Conservation (phyloP, 1,139 yeast genomes). For the Saccharomyces hybrid region DNA sequence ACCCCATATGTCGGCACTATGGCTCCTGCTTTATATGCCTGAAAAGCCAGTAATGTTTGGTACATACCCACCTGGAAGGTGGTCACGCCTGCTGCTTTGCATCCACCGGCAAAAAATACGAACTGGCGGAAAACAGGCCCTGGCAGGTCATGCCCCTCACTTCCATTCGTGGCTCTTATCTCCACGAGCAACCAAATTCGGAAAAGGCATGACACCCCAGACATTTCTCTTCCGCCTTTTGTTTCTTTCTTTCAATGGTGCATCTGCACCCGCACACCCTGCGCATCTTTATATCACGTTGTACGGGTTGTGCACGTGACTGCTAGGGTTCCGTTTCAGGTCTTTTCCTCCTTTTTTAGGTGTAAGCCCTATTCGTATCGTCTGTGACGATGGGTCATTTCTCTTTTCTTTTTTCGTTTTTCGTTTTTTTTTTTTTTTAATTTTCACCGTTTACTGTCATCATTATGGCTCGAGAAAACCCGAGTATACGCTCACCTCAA, state of each 20-base stretch:
- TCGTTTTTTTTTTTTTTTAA: neutral
- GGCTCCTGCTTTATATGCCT: neutral
- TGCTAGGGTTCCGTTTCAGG: neutral
- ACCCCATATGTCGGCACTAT: neutral
- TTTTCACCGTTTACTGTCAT: neutral
- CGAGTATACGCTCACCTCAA: neutral
- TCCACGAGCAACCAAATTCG: neutral
- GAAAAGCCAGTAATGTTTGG: neutral
- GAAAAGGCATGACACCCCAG: neutral
- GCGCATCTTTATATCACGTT: too few species aligned
- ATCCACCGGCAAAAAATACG: neutral
- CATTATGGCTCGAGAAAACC: neutral
- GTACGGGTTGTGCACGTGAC: neutral
- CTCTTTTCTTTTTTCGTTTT: neutral
- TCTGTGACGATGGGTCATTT: neutral
- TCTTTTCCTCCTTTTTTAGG: neutral
- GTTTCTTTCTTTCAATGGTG: neutral
- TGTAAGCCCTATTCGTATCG: neutral
- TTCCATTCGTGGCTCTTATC: neutral
- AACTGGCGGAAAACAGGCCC: neutral
- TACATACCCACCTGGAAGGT: neutral
- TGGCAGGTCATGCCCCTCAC: neutral
- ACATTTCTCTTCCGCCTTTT: neutral
- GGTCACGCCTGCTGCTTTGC: neutral
- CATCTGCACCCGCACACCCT: neutral